These are phyloP conservation scores for Colletotrichum australisinense DNA, from an alignment of 2,329 filamentous ascomycete species.

Conservation along the genomic window DNA sequence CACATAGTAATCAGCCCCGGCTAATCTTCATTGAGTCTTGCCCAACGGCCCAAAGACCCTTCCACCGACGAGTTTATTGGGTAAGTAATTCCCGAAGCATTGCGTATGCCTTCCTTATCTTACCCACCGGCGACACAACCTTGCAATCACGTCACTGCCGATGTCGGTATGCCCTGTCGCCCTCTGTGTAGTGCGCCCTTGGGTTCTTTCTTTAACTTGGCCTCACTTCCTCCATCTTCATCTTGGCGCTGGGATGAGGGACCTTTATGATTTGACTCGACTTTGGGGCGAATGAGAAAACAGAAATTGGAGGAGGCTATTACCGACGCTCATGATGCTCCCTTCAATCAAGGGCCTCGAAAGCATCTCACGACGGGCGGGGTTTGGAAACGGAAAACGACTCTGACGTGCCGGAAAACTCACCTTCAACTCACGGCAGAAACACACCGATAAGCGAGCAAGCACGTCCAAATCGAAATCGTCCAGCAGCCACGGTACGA, in stretches of 20 bases:
- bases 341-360: not conserved
- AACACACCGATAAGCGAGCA: not conserved
- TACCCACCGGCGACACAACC: conserved; percentile 28
- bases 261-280: not conserved
- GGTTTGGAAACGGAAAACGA: not conserved
- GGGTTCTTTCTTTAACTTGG: not conserved
- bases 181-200: not conserved
- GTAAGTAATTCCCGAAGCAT: conserved; percentile 17
- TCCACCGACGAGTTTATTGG: conserved; percentile 6
- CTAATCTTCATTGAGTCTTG: not conserved
- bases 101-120: conserved; percentile 28
- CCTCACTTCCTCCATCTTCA: not conserved
- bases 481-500: not conserved
- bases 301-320: not conserved
- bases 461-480: not conserved
- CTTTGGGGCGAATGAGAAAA: not conserved
- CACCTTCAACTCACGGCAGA: not conserved
- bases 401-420: not conserved
- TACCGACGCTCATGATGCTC: not conserved
- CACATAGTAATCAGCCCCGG: not conserved
- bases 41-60: not conserved
- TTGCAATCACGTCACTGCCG: conserved; percentile 35
- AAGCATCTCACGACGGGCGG: not conserved
- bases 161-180: conserved; percentile 23
- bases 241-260: not conserved